Conservation (phyloP, 805 yeast genomes). For the Suhomyces emberorum region DNA sequence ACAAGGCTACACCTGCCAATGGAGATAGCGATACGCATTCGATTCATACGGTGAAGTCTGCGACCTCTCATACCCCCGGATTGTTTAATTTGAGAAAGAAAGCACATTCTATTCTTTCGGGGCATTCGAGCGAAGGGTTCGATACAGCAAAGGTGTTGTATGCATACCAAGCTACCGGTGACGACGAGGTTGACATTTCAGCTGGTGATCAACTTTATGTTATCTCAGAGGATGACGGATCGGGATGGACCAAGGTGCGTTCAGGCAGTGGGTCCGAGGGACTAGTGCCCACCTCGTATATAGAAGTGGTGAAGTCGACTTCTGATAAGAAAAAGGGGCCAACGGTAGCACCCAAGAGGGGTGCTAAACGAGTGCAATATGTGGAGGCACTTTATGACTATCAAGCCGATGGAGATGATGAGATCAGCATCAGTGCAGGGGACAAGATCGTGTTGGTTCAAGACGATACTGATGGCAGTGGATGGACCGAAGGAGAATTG, state of each 20-base stretch:
- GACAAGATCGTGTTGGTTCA: conserved; percentile 65
- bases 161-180: conserved; percentile 63
- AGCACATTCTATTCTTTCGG: conserved; percentile 22
- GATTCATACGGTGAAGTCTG: conserved; percentile 31
- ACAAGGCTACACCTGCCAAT: conserved; percentile 9
- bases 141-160: conserved; percentile 54
- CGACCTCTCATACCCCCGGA: conserved; percentile 30
- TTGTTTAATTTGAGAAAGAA: conserved; percentile 36
- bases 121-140: conserved; percentile 8
- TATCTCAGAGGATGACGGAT: conserved; percentile 73
- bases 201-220: conserved; percentile 63
- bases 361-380: conserved; percentile 61
- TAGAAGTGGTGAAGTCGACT: conserved; percentile 41
- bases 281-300: conserved; percentile 80
- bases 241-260: conserved; percentile 81
- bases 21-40: conserved; percentile 25
- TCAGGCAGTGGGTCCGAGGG: conserved; percentile 53
- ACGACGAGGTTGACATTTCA: conserved; percentile 65
- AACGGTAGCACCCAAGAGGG: conserved; percentile 74
- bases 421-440: conserved; percentile 67
- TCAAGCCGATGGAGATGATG: conserved; percentile 75
- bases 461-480: conserved; percentile 64
- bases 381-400: conserved; percentile 74
- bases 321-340: conserved; percentile 58
- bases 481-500: conserved; percentile 93